These are phyloP conservation scores for Parathielavia appendiculata DNA, from an alignment of 495 filamentous ascomycete genomes.

Conservation along the genomic window DNA sequence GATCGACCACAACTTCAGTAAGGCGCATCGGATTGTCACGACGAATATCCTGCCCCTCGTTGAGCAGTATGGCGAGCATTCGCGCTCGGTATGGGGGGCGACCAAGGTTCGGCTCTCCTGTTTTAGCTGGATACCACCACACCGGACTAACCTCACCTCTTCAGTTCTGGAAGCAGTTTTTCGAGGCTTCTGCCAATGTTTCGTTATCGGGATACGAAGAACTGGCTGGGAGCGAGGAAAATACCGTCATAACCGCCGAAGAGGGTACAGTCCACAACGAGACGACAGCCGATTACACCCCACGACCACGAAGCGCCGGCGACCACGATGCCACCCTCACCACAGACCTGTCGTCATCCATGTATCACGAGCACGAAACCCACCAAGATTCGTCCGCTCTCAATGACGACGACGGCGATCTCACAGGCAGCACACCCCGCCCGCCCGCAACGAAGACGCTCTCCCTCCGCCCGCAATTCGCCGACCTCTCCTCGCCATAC, in stretches of 20 bases:
- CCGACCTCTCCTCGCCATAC: constrained; percentile 62
- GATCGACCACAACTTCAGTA: constrained; percentile 97
- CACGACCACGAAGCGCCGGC: constrained; percentile 34
- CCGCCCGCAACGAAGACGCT: constrained; percentile 42
- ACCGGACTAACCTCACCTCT: constrained; percentile 9
- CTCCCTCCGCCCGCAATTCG: constrained; percentile 44
- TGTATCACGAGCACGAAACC: constrained; percentile 23
- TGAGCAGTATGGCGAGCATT: constrained; percentile 94
- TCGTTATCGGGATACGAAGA: constrained; percentile 96
- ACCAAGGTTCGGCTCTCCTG: constrained; percentile 60
- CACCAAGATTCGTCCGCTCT: constrained; percentile 50
- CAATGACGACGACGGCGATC: constrained; percentile 45
- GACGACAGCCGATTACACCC: constrained; percentile 40
- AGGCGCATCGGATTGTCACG: constrained; percentile 93
- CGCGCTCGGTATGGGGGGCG: constrained; percentile 90
- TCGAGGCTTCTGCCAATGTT: constrained; percentile 95
- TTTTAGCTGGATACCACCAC: not conserved
- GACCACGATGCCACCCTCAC: constrained; percentile 36
- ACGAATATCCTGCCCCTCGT: constrained; percentile 88
- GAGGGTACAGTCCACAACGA: constrained; percentile 37
- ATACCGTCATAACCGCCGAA: constrained; percentile 38
- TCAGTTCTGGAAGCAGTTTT: constrained; percentile 99
- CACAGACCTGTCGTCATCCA: constrained; percentile 32
- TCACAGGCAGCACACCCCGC: constrained; percentile 52
- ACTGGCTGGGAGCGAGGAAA: constrained; percentile 50